Conservation (phyloP, 2,329 filamentous ascomycete species). For the Paraphaeosphaeria sporulosa region DNA sequence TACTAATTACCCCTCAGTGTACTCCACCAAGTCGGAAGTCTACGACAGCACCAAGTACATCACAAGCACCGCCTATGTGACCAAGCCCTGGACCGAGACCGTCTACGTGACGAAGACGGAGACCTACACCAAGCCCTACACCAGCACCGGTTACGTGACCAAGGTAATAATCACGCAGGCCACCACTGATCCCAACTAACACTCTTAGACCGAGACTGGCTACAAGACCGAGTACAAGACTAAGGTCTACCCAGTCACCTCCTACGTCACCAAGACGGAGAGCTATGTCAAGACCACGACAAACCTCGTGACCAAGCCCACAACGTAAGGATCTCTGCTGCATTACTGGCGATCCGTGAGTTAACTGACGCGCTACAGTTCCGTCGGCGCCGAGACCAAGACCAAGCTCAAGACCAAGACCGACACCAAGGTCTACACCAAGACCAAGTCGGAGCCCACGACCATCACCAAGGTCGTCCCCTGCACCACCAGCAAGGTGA, state of each 20-base stretch:
- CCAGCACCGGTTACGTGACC: slow-evolving; percentile 20
- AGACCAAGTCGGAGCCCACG: slow-evolving; percentile 5
- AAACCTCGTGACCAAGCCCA: slow-evolving; percentile 21
- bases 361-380: slow-evolving; percentile 16
- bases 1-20: slow-evolving; percentile 18
- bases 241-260: slow-evolving; percentile 25
- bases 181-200: background rate
- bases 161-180: slow-evolving; percentile 9
- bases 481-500: slow-evolving; percentile 8
- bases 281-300: slow-evolving; percentile 22
- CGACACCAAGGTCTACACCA: slow-evolving; percentile 1
- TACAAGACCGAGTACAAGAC: slow-evolving; percentile 16
- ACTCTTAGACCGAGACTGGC: slow-evolving; percentile 15
- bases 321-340: slow-evolving; percentile 24
- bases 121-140: slow-evolving; percentile 20
- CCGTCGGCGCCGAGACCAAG: slow-evolving; percentile 25
- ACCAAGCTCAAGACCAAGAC: slow-evolving; percentile 22
- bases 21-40: slow-evolving; percentile 23
- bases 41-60: slow-evolving; percentile 20
- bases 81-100: slow-evolving; percentile 24
- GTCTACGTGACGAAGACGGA: slow-evolving; percentile 18
- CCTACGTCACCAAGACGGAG: slow-evolving; percentile 24
- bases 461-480: slow-evolving; percentile 11
- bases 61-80: slow-evolving; percentile 24
- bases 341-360: background rate